phyloP scores from a whole-genome alignment of 768 basidiomycete genomes.

The Lactifluus subvellereus region DNA sequence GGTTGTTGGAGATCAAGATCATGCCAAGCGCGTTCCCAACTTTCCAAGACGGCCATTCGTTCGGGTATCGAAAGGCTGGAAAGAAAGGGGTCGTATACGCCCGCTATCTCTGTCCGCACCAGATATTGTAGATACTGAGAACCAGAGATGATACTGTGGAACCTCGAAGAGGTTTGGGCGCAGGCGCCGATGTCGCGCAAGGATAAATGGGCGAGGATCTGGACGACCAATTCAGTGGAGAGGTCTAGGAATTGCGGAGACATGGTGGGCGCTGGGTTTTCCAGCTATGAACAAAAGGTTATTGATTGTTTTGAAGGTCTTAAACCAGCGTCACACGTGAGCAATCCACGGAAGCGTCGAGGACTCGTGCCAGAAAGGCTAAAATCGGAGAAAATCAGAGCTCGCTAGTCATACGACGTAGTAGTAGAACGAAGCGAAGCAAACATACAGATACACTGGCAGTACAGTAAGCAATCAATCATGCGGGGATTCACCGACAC shows the following conservation, averaged over 20 bases:
- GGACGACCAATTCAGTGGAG: slow-evolving; percentile 18
- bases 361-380: not conserved
- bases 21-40: slow-evolving; percentile 15
- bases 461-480: not conserved
- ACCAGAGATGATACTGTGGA: slow-evolving; percentile 10
- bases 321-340: slow-evolving; percentile 8
- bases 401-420: not conserved
- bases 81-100: slow-evolving; percentile 12
- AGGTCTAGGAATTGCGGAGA: slow-evolving; percentile 19
- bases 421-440: not conserved
- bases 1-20: slow-evolving; percentile 14
- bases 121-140: slow-evolving; percentile 19
- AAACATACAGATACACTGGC: not conserved
- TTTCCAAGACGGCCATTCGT: slow-evolving; percentile 12
- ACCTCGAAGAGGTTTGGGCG: slow-evolving; percentile 11
- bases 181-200: slow-evolving; percentile 14
- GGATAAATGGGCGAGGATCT: slow-evolving; percentile 17
- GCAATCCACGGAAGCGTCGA: not conserved
- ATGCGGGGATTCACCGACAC: not conserved
- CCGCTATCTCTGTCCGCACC: slow-evolving; percentile 13
- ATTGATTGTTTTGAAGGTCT: not conserved
- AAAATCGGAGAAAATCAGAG: not conserved
- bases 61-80: slow-evolving; percentile 11
- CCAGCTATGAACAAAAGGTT: not conserved
- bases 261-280: slow-evolving; percentile 11